Evolutionary conservation across 129 eudicot species (phyloP), one percentile per base, ranked within the genome.

Genomic region (Mikania micrantha): DNA sequence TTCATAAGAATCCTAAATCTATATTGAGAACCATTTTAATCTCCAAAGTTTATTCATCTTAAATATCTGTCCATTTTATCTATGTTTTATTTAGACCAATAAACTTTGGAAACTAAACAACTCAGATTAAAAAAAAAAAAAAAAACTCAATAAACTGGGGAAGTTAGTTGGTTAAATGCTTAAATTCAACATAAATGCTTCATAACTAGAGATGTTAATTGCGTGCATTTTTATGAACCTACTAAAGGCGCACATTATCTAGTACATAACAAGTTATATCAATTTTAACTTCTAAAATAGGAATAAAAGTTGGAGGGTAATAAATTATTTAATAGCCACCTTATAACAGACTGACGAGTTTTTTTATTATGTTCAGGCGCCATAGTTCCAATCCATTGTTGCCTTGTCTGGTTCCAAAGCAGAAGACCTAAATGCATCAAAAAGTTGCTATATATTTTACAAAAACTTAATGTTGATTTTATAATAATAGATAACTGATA

Each of bases 381-480:
- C 82, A 79, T 87, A 41, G 74, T 72, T 62, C 88, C 93, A 69
- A 77, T 62, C 97, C 97, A 91, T 49, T 87, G 93, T 78, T 87
- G 93, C 83, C 97, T 81, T 45, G 87, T 78, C 64, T 87, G 93
- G 71, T 81, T 87, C 97, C 97, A 91, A 47, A 85, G 93, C 75
- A 87, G 86, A 70, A 87, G 80, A 47, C 97, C 97, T 91, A 65
- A 53, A 60, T 59, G 60, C 19, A 38, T 42, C 58, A 45, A 64
- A 32, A 34, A 56, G 36, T 58, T 29, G 13, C 27, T 61, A 58
- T 24, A 12, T 0, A 45, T 49, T 72, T 17, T 31, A 36, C 54
- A 27, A n/a, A 1, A 56, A 25, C 19, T 56, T 15, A 27, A 19
- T 27, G 12, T 25, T 15, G 7, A 27, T 28, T 27, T 63, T 63